Evolutionary conservation across 768 basidiomycete genomes (phyloP), one percentile per base, ranked within the genome.

Genomic region (Trametes sanguinea): DNA sequence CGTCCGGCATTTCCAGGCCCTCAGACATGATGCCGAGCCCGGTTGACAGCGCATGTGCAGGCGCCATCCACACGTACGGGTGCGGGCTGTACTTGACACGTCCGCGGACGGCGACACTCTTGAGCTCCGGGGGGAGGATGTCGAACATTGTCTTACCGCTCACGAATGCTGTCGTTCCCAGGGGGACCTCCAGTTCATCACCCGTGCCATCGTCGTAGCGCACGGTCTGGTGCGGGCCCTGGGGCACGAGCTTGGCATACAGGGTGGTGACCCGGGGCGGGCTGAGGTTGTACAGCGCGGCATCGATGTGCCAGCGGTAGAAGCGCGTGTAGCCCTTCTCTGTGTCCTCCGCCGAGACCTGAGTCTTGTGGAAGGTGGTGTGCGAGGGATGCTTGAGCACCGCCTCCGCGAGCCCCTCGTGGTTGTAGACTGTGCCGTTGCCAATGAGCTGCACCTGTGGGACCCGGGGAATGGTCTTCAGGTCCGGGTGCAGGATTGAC

Each of bases 281-380:
- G 30, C 84, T 83, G 13, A 88, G 79, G 57, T 88, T 85, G 71
- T 90, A 91, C 42, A 93, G 75, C 2, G 92, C 92, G 0, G 94
- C 93, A 67, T 95, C 94, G 73, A 95, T 94, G 73, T 95, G 92
- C 92, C 93, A 94, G 53, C 93, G 80, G 74, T 93, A 94, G 81
- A 90, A 95, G 42, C 93, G 83, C 16, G 93, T 95, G 47, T 81
- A 74, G 16, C 92, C 92, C 54, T 82, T 80, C 8, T 76, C 85
- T 66, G 89, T 89, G 63, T 95, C 93, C 69, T 89, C 89, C 2
- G 80, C 76, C 7, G 86, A 85, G 40, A 95, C 81, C 22, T 74
- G 75, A 37, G 88, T 89, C 76, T 92, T 93, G 79, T 96, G 94
- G 76, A 95, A 96, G 3, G 87, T 89, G 50, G 81, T 85, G 75